Base-by-base conservation (phyloP, 140 eudicot species). In the Anethum foeniculum region DNA sequence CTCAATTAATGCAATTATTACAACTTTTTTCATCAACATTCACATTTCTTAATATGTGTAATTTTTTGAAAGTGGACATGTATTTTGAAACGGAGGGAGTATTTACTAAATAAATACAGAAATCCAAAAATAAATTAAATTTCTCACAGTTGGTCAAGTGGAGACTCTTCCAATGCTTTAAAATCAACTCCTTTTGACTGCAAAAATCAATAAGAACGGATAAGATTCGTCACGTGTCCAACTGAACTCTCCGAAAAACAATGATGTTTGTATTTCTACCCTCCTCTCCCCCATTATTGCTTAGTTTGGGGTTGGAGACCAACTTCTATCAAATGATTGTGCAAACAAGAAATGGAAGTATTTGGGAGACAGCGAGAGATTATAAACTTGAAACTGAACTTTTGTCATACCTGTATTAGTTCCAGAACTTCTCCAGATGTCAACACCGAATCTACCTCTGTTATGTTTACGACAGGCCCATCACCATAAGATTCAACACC, bases 371-470 rank as follows among this genome's bases (percentile, higher is more conserved):
- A 77, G 16, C 44, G 38, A 83, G 75, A 68, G 44, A 14, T 13
- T 76, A 72, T 60, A 39, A 68, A 21, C 44, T 71, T 16, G 10
- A 75, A 62, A 44, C 56, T 44, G 7, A 43, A 43, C 36, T 19
- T 32, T 71, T 28, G 25, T 49, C 58, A 72, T 85, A 96, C 99
- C 97, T 89, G 86, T 77, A 96, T 85, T 84, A 95, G 75, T 83
- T 95, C 97, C 51, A 95, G 72, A 81, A 95, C 93, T 85, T 95
- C 99, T 83, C 97, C 98, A 49, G 99, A 89, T 60, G 99, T 96
- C 91, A 96, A 77, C 41, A 96, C 99, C 5, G 99, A 96, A 82
- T 96, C 99, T 21, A 96, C 99, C 91, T 96, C 98, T 49, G 98
- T 84, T 81, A 89, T 77, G 80, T 79, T 82, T 73, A 79, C 36